Base-by-base conservation (phyloP, 768 basidiomycete genomes). In the Leccinum disarticulatum region DNA sequence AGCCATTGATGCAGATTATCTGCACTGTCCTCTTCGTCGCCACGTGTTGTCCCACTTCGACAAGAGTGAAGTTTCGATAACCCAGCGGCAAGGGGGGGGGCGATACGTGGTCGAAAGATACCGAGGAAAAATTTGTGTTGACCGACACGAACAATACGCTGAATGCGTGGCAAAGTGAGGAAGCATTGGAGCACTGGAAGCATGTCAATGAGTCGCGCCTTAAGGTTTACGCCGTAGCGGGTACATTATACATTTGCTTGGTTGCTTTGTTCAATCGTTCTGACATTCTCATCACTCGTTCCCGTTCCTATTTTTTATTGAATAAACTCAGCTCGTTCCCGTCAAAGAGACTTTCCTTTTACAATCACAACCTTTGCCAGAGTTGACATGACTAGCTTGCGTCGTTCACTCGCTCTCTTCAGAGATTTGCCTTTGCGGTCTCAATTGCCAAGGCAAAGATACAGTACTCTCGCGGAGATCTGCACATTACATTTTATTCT, bases 151-250 rank as follows among this genome's bases (percentile, higher is more conserved):
- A 80, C 41, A 91, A 91, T 67, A 79, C 80, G 30, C 73, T 94
- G 58, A 82, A 81, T 33, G 77, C 80, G 38, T 83, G 90, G 79
- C 92, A 95, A 70, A 74, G 81, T 28, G 77, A 77, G 36, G 84
- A 84, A 64, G 85, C 86, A 2, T 62, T 85, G 49, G 80, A 85
- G 47, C 92, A 93, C 66, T 97, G 94, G 94, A 79, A 79, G 61
- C 70, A n/a, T n/a, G n/a, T n/a, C n/a, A n/a, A 90, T 90, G 69
- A 63, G 87, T 79, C 19, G 31, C 31, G 31, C 31, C n/a, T n/a
- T n/a, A n/a, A n/a, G n/a, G n/a, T n/a, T n/a, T n/a, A n/a, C n/a
- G n/a, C n/a, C n/a, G n/a, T n/a, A n/a, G n/a, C n/a, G n/a, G n/a
- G n/a, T n/a, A n/a, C n/a, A n/a, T n/a, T 31, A 10, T 31, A 31